These are phyloP conservation scores for Avena eriantha DNA, from an alignment of 176 grass and related monocot species.

Conservation along the genomic window DNA sequence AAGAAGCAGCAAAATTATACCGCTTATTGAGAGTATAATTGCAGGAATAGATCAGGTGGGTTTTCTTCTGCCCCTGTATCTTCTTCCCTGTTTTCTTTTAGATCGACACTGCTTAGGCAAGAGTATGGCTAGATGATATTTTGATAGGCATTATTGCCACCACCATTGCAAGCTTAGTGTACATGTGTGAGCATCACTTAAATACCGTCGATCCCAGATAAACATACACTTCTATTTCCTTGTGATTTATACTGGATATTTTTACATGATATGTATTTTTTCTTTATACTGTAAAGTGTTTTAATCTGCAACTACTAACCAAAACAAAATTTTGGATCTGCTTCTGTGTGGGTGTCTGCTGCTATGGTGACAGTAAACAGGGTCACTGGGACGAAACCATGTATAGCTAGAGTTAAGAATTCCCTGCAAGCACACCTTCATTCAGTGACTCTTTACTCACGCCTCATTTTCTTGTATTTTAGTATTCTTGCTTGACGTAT, in stretches of 20 bases:
- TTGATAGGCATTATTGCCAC: neutral
- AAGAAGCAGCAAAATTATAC: conserved; percentile 96
- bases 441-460: neutral
- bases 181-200: conserved; percentile 19
- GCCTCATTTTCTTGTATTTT: conserved; percentile 2
- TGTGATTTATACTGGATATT: neutral
- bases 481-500: neutral
- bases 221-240: neutral
- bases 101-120: conserved; percentile 23
- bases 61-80: conserved; percentile 12
- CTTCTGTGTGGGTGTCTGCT: conserved; percentile 1
- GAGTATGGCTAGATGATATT: neutral
- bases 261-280: neutral
- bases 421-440: conserved; percentile 7
- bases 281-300: conserved; percentile 5
- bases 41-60: conserved; percentile 80
- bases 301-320: neutral
- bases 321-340: neutral
- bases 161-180: neutral
- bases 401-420: neutral
- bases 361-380: neutral
- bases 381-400: conserved; percentile 7
- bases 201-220: neutral
- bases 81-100: neutral
- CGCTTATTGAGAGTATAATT: conserved; percentile 84